Evolutionary conservation across 345 rosid species (phyloP), one percentile per base, ranked within the genome.

Genomic region (Syzygium jambos): DNA sequence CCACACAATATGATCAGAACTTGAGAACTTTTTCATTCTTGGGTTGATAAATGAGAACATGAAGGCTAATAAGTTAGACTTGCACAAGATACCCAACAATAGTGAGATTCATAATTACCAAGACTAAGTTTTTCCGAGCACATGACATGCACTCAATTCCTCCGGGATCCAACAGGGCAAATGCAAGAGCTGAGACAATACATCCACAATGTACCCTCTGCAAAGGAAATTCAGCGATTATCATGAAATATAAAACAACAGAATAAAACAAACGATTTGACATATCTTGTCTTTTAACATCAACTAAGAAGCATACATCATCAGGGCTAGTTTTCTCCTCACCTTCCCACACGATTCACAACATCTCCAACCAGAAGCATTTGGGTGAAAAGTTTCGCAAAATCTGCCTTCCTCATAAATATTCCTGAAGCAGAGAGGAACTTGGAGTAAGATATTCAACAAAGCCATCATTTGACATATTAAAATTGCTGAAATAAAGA

Each of bases 171-270:
- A 98, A 90, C 90, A 95, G 86, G 19, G 86, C 85, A 91, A 91
- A 95, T 86, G 92, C 87, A 88, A 92, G 85, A 53, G 85, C 88
- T 55, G 99, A 96, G 87, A 93, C 97, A 87, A 98, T 94, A 90
- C 99, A 98, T 88, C 99, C 99, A 88, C 99, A 98, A 87, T 98
- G 99, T 86, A 98, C 91, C 78, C 89, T 89, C 99, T 98, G 96
- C 93, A 93, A 86, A 34, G 78, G 56, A 84, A 87, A 78, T 54
- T 52, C 85, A 25, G 82, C 27, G 0, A 34, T 19, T 21, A 19
- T 34, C 22, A 49, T 73, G 82, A 73, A 7, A 34, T 38, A 49
- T 38, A 73, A 38, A 49, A 73, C 82, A 73, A 38, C 49, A 73
- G 27, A 73, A 73, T 19, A 27, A 73, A 73, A 38, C 49, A 11